Conservation (phyloP, 2,329 filamentous ascomycete genomes). For the Alternaria atra region DNA sequence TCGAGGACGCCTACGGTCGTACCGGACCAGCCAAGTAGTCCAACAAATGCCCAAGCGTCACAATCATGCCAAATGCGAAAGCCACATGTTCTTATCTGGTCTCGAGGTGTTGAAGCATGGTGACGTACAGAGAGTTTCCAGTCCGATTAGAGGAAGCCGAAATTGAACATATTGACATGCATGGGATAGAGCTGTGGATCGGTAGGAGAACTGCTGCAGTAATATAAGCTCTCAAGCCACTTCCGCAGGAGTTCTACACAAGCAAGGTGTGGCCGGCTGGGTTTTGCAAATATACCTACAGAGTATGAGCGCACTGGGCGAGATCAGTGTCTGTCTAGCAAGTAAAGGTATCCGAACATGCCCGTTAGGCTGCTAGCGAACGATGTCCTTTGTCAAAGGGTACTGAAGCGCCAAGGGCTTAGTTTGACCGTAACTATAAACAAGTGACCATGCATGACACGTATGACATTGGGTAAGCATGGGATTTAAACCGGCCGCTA, state of each 20-base stretch:
- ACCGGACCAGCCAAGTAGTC: not conserved
- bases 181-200: not conserved
- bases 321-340: not conserved
- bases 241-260: not conserved
- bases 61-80: not conserved
- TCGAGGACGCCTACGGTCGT: not conserved
- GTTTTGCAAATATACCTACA: not conserved
- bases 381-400: not conserved
- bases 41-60: not conserved
- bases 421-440: not conserved
- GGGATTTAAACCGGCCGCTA: conserved; percentile 34
- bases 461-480: conserved; percentile 22
- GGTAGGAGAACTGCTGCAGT: not conserved
- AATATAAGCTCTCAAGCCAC: not conserved
- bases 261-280: not conserved
- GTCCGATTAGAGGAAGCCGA: not conserved
- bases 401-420: not conserved
- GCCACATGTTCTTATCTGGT: not conserved
- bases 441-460: conserved; percentile 1
- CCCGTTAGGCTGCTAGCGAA: not conserved
- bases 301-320: not conserved
- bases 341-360: not conserved
- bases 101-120: not conserved
- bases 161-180: not conserved
- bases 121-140: not conserved